Base-by-base conservation (phyloP, 2,329 filamentous ascomycete species). In the Sporothrix curviconia region DNA sequence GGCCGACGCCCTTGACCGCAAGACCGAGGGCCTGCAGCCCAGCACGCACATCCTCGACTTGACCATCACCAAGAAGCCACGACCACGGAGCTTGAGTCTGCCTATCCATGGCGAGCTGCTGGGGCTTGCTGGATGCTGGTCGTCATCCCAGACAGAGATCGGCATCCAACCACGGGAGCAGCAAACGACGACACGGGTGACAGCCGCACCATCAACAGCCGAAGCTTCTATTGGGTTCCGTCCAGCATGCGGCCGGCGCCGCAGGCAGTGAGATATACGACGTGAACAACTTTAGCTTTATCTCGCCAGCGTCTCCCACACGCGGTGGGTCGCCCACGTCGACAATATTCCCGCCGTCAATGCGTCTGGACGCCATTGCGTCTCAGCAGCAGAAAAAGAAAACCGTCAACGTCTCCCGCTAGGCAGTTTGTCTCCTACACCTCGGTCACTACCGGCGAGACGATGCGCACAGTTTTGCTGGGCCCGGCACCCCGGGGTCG, bases 11-110 rank as follows among this genome's bases (percentile, higher is more conserved):
- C 15, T 85, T 37, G 78, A 85, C 63, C 73, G 73, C 55, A 71
- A 80, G 61, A 84, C 81, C 0, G 79, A 76, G 49, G 77, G 70
- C 22, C 67, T 84, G n/a, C 80, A 84, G 60, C 72, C 74, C 0
- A 71, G 65, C 54, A 71, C 65, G 49, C 72, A 74, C 55, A 74
- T 79, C 42, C 66, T 80, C n/a, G 78, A 80, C 51, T 68, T 81
- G 37, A 75, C 74, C 1, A 61, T 30, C 37, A 40, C 37, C 14
- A 25, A 49, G 30, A 42, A 24, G 15, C 32, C 61, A 14, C 73
- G 76, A 2, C 72, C 72, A 22, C 75, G 78, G 58, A 80, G 79
- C 61, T 72, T 74, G 46, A 82, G 76, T 59, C 64, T 81, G 39
- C 78, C 79, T 0, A 61, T 75, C n/a, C 76, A 76, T 58, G 73